phyloP scores from a whole-genome alignment of 2,329 filamentous ascomycete species.

The Curvularia eragrostidis region DNA sequence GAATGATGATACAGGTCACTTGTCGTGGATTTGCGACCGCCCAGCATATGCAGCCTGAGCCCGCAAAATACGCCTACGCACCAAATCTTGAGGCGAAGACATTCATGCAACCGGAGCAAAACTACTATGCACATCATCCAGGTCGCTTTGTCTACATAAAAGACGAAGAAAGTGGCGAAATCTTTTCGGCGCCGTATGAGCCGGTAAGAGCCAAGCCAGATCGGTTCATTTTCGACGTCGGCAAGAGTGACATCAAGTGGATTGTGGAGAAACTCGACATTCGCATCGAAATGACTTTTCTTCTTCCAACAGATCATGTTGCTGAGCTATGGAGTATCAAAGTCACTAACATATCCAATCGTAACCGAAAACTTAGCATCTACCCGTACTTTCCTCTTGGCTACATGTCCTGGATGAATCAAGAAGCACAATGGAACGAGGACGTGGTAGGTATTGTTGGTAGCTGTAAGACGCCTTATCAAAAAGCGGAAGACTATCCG shows the following conservation, averaged over 20 bases:
- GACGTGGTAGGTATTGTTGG: slow-evolving; percentile 60
- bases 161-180: slow-evolving; percentile 58
- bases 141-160: slow-evolving; percentile 67
- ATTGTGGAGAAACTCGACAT: slow-evolving; percentile 59
- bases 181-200: slow-evolving; percentile 65
- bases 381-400: slow-evolving; percentile 66
- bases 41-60: slow-evolving; percentile 68
- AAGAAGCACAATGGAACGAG: slow-evolving; percentile 60
- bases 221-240: slow-evolving; percentile 61
- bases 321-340: slow-evolving; percentile 63
- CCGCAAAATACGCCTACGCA: slow-evolving; percentile 65
- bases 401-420: slow-evolving; percentile 70
- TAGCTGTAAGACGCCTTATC: slow-evolving; percentile 63
- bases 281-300: slow-evolving; percentile 60
- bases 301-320: slow-evolving; percentile 61
- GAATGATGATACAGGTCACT: slow-evolving; percentile 67
- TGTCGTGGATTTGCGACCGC: slow-evolving; percentile 66
- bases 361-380: slow-evolving; percentile 58
- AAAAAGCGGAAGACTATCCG: slow-evolving; percentile 63
- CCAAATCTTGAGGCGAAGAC: slow-evolving; percentile 65
- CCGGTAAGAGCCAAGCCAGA: slow-evolving; percentile 59
- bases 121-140: slow-evolving; percentile 65
- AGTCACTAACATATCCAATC: slow-evolving; percentile 58
- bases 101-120: slow-evolving; percentile 67
- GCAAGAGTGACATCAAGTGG: slow-evolving; percentile 64